Conservation (phyloP, 148 eudicot genomes). For the Amaranthus palmeri region DNA sequence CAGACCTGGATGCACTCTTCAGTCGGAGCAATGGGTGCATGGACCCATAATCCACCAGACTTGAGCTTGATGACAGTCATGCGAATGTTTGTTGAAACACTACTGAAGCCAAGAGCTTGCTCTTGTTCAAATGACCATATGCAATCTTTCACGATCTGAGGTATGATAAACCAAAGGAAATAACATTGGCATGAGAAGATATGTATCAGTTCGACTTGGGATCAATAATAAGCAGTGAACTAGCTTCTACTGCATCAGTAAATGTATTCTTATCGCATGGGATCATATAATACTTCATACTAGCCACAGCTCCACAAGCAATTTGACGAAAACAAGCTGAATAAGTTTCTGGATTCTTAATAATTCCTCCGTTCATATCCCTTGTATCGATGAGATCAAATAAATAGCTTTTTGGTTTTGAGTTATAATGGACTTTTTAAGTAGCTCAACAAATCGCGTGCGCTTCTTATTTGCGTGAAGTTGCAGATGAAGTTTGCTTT, state of each 20-base stretch:
- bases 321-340: neutral
- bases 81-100: slow-evolving; percentile 90
- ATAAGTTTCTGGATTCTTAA: neutral
- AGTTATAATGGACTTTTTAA: too few relatives aligned
- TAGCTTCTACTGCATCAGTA: too few relatives aligned
- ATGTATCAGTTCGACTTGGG: neutral
- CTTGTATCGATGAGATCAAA: too few relatives aligned
- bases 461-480: too few relatives aligned
- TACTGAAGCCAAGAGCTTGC: slow-evolving; percentile 96
- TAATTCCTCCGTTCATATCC: too few relatives aligned
- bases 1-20: slow-evolving; percentile 93
- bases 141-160: slow-evolving; percentile 70
- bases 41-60: slow-evolving; percentile 96
- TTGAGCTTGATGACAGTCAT: slow-evolving; percentile 98
- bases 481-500: too few relatives aligned
- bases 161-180: neutral
- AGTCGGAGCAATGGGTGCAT: slow-evolving; percentile 99
- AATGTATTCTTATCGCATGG: too few relatives aligned
- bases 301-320: neutral
- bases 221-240: too few relatives aligned
- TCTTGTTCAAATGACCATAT: slow-evolving; percentile 98
- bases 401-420: too few relatives aligned
- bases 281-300: too few relatives aligned
- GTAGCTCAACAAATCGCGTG: too few relatives aligned
- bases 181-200: neutral